Base-by-base conservation (phyloP, 2,329 filamentous ascomycete species). In the Xylaria digitata region DNA sequence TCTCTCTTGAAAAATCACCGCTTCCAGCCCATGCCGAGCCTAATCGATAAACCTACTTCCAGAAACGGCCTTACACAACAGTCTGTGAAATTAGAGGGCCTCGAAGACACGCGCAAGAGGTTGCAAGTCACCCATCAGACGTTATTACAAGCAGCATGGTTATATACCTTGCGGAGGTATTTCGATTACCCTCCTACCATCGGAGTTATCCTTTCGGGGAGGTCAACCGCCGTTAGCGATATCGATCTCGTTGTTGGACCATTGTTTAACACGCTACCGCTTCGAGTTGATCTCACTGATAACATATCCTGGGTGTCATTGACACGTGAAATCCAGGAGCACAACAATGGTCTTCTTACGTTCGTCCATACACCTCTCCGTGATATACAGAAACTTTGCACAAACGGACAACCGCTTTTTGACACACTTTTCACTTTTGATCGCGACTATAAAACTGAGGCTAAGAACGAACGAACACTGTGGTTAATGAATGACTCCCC, bases 211-310 rank as follows among this genome's bases (percentile, higher is more conserved):
- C 85, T 92, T 0, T 96, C 94, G 6, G 95, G 94, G 0, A 86
- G 94, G 66, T 87, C 89, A 0, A 86, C 96, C 4, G 87, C 92
- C 49, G 80, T 93, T 13, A 84, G 90, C 7, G 83, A 83, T 1
- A 85, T 89, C 1, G 90, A 94, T 53, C 75, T 83, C 23, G 87
- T 92, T 0, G 86, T 96, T 48, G 95, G 94, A 0, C 94, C 95
- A 0, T 80, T 97, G 21, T 97, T 97, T 84, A 97, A 97, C 75
- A 97, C 94, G 0, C 82, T 97, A 1, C 93, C 94, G 0, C 93
- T 91, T 75, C 84, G 87, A 61, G 79, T 89, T 40, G 75, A 80
- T 6, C 70, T 85, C 15, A 67, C 79, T 6, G 69, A 77, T 0
- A 74, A 78, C 0, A 80, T 84, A 4, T 87, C 83, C 0, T 93